Base-by-base conservation (phyloP, 768 basidiomycete species). In the Exsudoporus frostii region DNA sequence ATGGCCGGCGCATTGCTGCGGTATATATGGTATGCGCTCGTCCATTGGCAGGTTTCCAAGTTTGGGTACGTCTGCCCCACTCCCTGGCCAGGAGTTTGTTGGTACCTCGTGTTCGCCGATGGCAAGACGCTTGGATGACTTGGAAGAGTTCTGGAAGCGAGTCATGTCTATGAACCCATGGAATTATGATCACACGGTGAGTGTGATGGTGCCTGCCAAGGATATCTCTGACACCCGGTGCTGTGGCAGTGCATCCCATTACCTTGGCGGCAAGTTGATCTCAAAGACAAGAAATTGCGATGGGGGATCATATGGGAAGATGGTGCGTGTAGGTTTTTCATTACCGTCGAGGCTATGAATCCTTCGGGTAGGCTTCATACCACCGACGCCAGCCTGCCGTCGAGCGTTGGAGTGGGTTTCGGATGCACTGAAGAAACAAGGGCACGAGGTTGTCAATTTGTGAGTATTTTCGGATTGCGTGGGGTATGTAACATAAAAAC, bases 1-100 rank as follows among this genome's bases (percentile, higher is more conserved):
- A 43, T 73, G 77, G 48, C 81, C 81, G 1, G 72, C 80, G 1
- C 73, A 76, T 11, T 76, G 70, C 43, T 78, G 76, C 58, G 81
- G 79, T 4, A 41, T 79, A 19, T 79, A 78, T 54, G 62, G 71
- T 17, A 65, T 79, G 60, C 73, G 73, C 30, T 68, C 73, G 4
- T 70, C 73, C 11, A 43, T 60, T 0, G 73, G 76, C 20, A 68
- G 77, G 36, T 73, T 76, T 52, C 77, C 76, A 0, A 51, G 53
- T 13, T 49, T 61, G 44, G 75, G 76, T 24, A 49, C 66, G 4
- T 50, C 48, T 10, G 53, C 70, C 1, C 66, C 71, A 24, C 45
- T 67, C 10, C 73, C 74, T 3, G 78, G 78, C 6, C 65, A 72
- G 42, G 75, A 76, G 24, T 71, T 70, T 32, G 61, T 77, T 6